These are phyloP conservation scores for Cucumis melo DNA, from an alignment of 306 rosid species.

Conservation along the genomic window DNA sequence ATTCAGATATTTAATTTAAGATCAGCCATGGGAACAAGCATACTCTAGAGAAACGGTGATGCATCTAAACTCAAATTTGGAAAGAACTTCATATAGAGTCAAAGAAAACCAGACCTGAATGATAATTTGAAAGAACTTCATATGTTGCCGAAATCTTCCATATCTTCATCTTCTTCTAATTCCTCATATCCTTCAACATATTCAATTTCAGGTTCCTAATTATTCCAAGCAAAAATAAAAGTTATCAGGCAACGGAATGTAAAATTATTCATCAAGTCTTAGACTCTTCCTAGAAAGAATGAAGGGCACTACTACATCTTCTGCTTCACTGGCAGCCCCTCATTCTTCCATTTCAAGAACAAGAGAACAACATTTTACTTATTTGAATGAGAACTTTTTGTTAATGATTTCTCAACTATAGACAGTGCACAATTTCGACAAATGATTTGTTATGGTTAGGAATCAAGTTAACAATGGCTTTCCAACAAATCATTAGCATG, in stretches of 20 bases:
- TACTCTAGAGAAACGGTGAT: neutral
- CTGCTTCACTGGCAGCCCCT: constrained; percentile 26
- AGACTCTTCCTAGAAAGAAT: neutral
- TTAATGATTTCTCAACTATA: neutral
- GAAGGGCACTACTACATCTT: constrained; percentile 27
- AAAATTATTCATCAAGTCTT: neutral
- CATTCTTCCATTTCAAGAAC: constrained; percentile 30
- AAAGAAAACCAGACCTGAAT: constrained; percentile 44
- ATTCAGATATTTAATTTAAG: neutral
- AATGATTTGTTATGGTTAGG: neutral
- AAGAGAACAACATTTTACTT: neutral
- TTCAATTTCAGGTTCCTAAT: constrained; percentile 54
- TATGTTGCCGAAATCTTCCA: constrained; percentile 61
- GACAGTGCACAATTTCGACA: neutral
- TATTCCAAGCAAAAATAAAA: neutral
- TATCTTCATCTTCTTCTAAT: constrained; percentile 70
- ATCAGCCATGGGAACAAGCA: neutral
- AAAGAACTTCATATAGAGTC: constrained; percentile 6
- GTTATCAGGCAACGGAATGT: neutral
- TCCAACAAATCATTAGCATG: neutral
- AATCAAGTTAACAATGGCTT: neutral
- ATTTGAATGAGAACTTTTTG: neutral
- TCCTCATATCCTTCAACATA: constrained; percentile 68
- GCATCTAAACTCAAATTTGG: constrained; percentile 8
- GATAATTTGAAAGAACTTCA: constrained; percentile 40